A percentile compares a stretch with the other conserved stretches of the same genome.
phyloP scores from a whole-genome alignment of 306 rosid species.

The Leucaena leucocephala region DNA sequence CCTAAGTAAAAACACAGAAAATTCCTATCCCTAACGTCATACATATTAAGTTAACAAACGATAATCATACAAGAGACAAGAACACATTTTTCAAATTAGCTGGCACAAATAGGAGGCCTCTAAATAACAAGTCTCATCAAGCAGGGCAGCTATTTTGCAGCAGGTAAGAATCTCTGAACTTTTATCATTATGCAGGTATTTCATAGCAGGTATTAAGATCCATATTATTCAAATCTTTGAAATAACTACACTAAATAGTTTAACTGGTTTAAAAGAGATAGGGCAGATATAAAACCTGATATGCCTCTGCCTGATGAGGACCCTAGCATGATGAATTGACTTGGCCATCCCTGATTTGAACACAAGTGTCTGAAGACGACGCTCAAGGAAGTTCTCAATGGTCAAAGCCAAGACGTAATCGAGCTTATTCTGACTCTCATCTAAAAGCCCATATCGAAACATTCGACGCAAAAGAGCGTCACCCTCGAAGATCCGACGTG shows the following conservation, averaged over 20 bases:
- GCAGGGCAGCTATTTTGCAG: background rate
- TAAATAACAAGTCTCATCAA: background rate
- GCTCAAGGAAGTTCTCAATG: slow-evolving; percentile 69
- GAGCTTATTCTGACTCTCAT: slow-evolving; percentile 69
- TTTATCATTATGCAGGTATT: background rate
- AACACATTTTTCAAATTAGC: background rate
- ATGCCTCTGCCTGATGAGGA: slow-evolving; percentile 67
- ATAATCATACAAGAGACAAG: background rate
- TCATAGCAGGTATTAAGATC: background rate
- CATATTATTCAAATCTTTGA: background rate
- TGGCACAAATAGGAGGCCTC: background rate
- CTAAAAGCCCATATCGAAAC: slow-evolving; percentile 62
- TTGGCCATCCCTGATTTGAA: slow-evolving; percentile 73
- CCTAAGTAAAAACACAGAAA: background rate
- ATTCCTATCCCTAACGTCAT: background rate
- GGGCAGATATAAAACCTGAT: slow-evolving; percentile 40
- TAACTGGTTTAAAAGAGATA: background rate
- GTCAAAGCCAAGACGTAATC: slow-evolving; percentile 70
- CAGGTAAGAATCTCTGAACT: background rate
- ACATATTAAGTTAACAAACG: background rate
- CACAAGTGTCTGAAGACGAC: slow-evolving; percentile 67
- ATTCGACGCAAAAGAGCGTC: slow-evolving; percentile 65
- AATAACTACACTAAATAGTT: background rate
- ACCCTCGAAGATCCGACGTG: slow-evolving; percentile 70
- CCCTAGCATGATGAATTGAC: slow-evolving; percentile 72